A percentile compares a stretch with the other conserved stretches of the same genome.
These are phyloP conservation scores for Neofusicoccum parvum DNA, from an alignment of 2,329 filamentous ascomycete species.

Conservation along the genomic window DNA sequence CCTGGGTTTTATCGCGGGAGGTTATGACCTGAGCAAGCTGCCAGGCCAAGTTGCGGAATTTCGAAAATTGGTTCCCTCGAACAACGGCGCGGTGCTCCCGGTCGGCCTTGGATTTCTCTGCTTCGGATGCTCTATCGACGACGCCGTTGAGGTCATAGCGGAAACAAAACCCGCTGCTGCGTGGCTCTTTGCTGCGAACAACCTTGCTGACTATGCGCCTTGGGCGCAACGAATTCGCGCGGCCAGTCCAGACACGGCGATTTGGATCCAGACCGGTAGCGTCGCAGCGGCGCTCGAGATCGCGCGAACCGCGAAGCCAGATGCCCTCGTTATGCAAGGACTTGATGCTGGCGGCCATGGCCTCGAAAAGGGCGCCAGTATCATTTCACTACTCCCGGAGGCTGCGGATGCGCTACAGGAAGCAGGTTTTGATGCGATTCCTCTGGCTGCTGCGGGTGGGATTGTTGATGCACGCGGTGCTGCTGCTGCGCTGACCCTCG, in stretches of 20 bases:
- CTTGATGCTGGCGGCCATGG: constrained; percentile 67
- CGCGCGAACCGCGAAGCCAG: constrained; percentile 48
- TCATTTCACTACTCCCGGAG: constrained; percentile 62
- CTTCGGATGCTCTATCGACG: constrained; percentile 48
- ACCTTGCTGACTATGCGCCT: constrained; percentile 36
- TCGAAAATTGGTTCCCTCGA: background rate
- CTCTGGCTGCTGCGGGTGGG: constrained; percentile 58
- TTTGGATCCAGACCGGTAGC: constrained; percentile 65
- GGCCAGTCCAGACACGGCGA: constrained; percentile 40
- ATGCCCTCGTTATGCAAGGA: constrained; percentile 65
- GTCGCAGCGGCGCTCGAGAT: constrained; percentile 57
- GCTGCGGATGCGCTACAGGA: constrained; percentile 49
- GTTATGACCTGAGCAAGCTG: background rate
- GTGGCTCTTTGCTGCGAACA: constrained; percentile 67
- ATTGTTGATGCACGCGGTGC: constrained; percentile 59
- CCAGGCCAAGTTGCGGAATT: background rate
- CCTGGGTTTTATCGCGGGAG: constrained; percentile 6
- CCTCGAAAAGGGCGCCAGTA: constrained; percentile 54
- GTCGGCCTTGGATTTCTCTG: constrained; percentile 66
- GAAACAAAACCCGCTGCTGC: constrained; percentile 60
- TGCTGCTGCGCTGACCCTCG: constrained; percentile 58
- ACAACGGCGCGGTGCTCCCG: constrained; percentile 40
- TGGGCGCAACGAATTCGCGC: constrained; percentile 32
- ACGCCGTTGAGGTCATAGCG: constrained; percentile 53
- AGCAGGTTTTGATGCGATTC: constrained; percentile 36